These are phyloP conservation scores for Phytopythium delawarense DNA, from an alignment of 352 stramenopile species.

Conservation along the genomic window DNA sequence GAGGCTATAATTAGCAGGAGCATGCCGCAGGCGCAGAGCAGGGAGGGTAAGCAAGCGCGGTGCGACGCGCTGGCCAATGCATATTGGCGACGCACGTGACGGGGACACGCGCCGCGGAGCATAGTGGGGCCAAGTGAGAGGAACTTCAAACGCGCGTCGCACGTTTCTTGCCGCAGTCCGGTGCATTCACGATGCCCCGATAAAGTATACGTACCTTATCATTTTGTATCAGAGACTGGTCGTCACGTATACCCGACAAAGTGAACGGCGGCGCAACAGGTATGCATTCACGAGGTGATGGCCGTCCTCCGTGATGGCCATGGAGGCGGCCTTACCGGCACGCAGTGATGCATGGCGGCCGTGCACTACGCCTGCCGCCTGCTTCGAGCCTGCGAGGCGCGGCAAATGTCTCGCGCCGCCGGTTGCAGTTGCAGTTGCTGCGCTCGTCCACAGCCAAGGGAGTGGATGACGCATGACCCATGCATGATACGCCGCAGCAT, in stretches of 20 bases:
- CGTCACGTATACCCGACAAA: neutral
- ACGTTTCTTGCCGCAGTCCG: conserved; percentile 4
- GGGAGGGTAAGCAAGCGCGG: conserved; percentile 1
- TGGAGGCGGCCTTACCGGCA: neutral
- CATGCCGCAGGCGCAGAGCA: neutral
- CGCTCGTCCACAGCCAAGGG: neutral
- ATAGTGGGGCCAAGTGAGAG: conserved; percentile 1
- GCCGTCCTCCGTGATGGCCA: neutral
- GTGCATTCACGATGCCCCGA: neutral
- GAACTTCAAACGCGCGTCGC: conserved; percentile 8
- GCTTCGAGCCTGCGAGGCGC: neutral
- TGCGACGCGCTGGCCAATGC: neutral
- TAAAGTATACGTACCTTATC: neutral
- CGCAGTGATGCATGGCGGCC: too few species aligned
- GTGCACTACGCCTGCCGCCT: too few species aligned
- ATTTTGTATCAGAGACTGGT: too few species aligned
- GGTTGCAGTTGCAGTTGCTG: neutral
- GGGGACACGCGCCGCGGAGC: neutral
- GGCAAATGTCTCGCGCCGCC: neutral
- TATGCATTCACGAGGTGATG: neutral
- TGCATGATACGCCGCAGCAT: too few species aligned
- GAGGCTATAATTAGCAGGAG: neutral
- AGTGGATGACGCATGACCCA: too few species aligned
- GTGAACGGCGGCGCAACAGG: neutral
- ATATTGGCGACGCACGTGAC: neutral